Base-by-base conservation (phyloP, 2,329 filamentous ascomycete species). In the Lachnellula occidentalis region DNA sequence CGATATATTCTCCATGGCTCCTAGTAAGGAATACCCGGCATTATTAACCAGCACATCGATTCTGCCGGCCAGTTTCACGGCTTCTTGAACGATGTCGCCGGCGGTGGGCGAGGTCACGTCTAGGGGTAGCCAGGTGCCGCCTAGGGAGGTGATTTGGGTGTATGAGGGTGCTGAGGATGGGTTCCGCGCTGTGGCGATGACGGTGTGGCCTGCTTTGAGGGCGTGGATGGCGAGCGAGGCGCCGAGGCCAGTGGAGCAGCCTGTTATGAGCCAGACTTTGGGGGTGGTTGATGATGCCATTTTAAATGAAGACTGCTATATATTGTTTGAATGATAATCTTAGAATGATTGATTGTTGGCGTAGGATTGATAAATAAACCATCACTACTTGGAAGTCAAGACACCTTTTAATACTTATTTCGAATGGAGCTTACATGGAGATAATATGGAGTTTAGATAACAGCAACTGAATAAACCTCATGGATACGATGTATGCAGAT, bases 1-100 rank as follows among this genome's bases (percentile, higher is more conserved):
- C 51, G 19, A 55, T 48, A 78, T 66, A 6, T 76, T 74, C 61
- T 84, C 81, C 39, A 81, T 73, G 1, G 77, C 73, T 14, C 76
- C 77, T 8, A 68, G 62, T 1, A 79, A 66, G 17, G 77, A 75
- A 19, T 61, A 54, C 7, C 56, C 58, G 15, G 60, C 60, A 53
- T 62, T 62, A 42, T 62, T 62, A 15, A 62, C 58, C 15, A 47
- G 55, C 54, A 59, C 48, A 42, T 62, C 58, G 17, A 61, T 19
- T 17, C 49, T 51, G 17, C 58, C 58, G 39, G 39, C 21, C 9
- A 31, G 27, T 3, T 45, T 34, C 12, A 39, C 31, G 2, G 41
- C 49, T 15, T 52, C 24, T 11, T 50, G 21, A 15, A 50, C 31
- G n/a, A 45, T 36, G 17, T 17, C n/a, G 12, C 37, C 45, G n/a